Conservation (phyloP, 1,284 basidiomycete species). For the Boletus semigastroideus region DNA sequence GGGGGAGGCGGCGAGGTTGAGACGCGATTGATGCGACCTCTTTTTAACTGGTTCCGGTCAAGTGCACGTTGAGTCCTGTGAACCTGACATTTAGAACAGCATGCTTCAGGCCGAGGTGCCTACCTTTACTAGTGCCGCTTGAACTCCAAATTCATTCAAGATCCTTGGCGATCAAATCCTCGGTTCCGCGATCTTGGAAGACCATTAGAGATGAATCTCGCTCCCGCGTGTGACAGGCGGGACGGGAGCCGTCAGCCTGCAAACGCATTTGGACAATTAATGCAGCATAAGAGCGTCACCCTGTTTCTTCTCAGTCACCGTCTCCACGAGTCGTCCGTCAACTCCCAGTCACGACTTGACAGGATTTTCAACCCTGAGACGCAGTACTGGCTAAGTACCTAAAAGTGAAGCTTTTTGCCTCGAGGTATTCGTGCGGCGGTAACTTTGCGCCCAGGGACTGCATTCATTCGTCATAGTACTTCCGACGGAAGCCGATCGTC, state of each 20-base stretch:
- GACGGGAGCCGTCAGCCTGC: slow-evolving; percentile 12
- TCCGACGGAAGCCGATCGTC: slow-evolving; percentile 29
- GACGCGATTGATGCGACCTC: slow-evolving; percentile 18
- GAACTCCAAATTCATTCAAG: slow-evolving; percentile 20
- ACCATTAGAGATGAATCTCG: slow-evolving; percentile 9
- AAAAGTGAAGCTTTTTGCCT: slow-evolving; percentile 32
- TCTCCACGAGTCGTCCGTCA: slow-evolving; percentile 13
- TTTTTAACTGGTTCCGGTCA: slow-evolving; percentile 25
- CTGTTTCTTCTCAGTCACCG: slow-evolving; percentile 14
- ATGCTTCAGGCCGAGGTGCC: slow-evolving; percentile 28
- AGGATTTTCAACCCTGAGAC: slow-evolving; percentile 34
- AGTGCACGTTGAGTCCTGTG: slow-evolving; percentile 28
- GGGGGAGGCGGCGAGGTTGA: slow-evolving; percentile 22
- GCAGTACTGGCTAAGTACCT: slow-evolving; percentile 33
- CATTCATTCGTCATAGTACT: slow-evolving; percentile 31
- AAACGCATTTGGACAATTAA: slow-evolving; percentile 9
- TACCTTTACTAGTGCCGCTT: slow-evolving; percentile 14
- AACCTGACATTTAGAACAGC: slow-evolving; percentile 25
- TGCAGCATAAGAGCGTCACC: slow-evolving; percentile 10
- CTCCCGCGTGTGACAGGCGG: slow-evolving; percentile 22
- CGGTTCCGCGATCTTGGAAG: slow-evolving; percentile 27
- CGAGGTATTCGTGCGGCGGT: slow-evolving; percentile 36
- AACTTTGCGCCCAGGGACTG: slow-evolving; percentile 31
- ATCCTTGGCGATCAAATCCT: slow-evolving; percentile 26
- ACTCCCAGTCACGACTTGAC: slow-evolving; percentile 11